Conservation (phyloP, 768 basidiomycete genomes). For the Lentinula boryana region DNA sequence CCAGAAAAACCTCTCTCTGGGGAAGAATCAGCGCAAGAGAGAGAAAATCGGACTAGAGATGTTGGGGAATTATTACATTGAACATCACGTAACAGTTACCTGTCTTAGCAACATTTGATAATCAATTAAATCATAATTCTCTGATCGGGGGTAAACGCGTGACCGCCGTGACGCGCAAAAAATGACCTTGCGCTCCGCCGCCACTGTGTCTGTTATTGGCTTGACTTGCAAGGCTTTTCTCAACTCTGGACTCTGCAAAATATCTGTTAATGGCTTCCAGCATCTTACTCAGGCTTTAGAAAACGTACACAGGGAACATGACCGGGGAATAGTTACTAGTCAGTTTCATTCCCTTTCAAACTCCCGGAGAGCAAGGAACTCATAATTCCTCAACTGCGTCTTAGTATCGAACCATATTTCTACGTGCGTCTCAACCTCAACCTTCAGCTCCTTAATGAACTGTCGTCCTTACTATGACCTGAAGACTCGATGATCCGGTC, state of each 20-base stretch:
- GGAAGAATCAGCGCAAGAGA: background rate
- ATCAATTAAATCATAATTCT: background rate
- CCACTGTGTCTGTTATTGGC: constrained; percentile 57
- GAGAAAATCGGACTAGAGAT: background rate
- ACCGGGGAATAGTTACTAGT: constrained; percentile 75
- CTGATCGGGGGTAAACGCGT: background rate
- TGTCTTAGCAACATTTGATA: background rate
- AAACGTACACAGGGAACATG: constrained; percentile 33
- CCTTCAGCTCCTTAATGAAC: background rate
- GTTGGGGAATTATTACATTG: background rate
- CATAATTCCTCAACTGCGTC: constrained; percentile 3
- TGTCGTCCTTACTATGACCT: constrained; percentile 5
- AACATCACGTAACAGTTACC: background rate
- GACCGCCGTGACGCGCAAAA: background rate
- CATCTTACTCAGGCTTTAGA: constrained; percentile 59
- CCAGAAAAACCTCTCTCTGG: constrained; percentile 6
- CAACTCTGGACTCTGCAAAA: constrained; percentile 55
- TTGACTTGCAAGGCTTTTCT: constrained; percentile 77
- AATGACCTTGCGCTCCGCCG: constrained; percentile 43
- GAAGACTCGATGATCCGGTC: constrained; percentile 75
- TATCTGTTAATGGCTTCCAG: constrained; percentile 67
- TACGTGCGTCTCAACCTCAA: constrained; percentile 46
- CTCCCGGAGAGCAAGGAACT: background rate
- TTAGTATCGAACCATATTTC: constrained; percentile 93
- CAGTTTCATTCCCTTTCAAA: constrained; percentile 7